These are phyloP conservation scores for Globisporangium okanoganense DNA, from an alignment of 352 stramenopile genomes.

Conservation along the genomic window DNA sequence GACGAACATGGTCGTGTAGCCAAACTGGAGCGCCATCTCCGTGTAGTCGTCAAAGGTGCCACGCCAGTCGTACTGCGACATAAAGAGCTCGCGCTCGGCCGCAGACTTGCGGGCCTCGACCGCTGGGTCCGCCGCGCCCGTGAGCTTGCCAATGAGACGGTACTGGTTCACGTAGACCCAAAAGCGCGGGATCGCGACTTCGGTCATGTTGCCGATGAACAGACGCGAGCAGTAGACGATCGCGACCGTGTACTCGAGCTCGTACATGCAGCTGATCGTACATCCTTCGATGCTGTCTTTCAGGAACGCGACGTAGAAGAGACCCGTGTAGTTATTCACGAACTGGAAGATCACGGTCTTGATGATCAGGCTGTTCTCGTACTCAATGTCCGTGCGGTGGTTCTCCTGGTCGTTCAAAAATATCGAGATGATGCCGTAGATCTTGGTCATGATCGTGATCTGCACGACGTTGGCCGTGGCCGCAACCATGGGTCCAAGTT, in stretches of 20 bases:
- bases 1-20: conserved; percentile 89
- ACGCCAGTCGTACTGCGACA: conserved; percentile 79
- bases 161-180: conserved; percentile 74
- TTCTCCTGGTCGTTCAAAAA: conserved; percentile 93
- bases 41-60: conserved; percentile 93
- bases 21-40: conserved; percentile 89
- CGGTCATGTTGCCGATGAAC: conserved; percentile 77
- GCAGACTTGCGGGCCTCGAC: conserved; percentile 28
- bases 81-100: conserved; percentile 71
- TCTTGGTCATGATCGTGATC: conserved; percentile 90
- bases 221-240: conserved; percentile 90
- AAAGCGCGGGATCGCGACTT: conserved; percentile 69
- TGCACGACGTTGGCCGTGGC: conserved; percentile 71
- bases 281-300: conserved; percentile 79
- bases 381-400: conserved; percentile 84
- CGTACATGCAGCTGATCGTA: conserved; percentile 76
- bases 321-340: conserved; percentile 93
- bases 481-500: conserved; percentile 68
- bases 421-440: conserved; percentile 88
- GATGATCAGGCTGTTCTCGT: conserved; percentile 91
- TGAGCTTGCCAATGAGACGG: conserved; percentile 50
- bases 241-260: conserved; percentile 89
- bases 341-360: conserved; percentile 96
- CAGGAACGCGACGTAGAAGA: conserved; percentile 94
- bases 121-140: conserved; percentile 25